Base-by-base conservation (phyloP, 2,329 filamentous ascomycete genomes). In the Aspergillus calidoustus region DNA sequence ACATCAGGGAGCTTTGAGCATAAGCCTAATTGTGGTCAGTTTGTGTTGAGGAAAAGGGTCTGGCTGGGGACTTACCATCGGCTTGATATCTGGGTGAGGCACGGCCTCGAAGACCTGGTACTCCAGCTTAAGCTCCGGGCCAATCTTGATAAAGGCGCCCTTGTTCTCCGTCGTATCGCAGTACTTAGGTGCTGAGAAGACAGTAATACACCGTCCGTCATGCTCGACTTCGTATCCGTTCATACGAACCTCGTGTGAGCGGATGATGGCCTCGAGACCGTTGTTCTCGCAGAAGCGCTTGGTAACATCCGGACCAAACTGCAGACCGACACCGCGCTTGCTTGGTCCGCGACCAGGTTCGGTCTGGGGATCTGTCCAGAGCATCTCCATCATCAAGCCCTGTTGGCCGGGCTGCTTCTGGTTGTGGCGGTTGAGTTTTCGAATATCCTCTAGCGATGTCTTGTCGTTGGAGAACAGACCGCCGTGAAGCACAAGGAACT, bases 381-480 rank as follows among this genome's bases (percentile, higher is more conserved):
- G 86, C 95, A 99, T 99, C 80, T 99, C 95, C 95, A 99, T 99
- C 95, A 99, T 99, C 71, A 99, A 81, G 15, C 95, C 95, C 53
- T 91, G 82, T 77, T 99, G 95, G 34, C 95, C 95, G 3, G 95
- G 94, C 73, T 98, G 94, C 64, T 92, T 86, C 79, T 98, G 95
- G 76, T 87, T 88, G 80, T 97, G 93, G 67, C 94, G 86, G 79
- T 98, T 89, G 61, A 98, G 83, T 80, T 96, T 96, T 68, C 95
- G 88, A 69, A 99, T 96, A 74, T 99, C 94, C 68, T 98, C 92
- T 56, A 99, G 82, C 0, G 91, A 93, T 66, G 94, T 85, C 69
- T 91, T 95, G 79, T 99, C 95, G 74, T 98, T 81, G 1, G 94
- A 98, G 84, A 98, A 97, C 51, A 98, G 85, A 68, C 95, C 95